A percentile compares a stretch with the other conserved stretches of the same genome.
Conservation (phyloP, 176 grass and related monocot species). For the Miscanthus lutarioriparius region DNA sequence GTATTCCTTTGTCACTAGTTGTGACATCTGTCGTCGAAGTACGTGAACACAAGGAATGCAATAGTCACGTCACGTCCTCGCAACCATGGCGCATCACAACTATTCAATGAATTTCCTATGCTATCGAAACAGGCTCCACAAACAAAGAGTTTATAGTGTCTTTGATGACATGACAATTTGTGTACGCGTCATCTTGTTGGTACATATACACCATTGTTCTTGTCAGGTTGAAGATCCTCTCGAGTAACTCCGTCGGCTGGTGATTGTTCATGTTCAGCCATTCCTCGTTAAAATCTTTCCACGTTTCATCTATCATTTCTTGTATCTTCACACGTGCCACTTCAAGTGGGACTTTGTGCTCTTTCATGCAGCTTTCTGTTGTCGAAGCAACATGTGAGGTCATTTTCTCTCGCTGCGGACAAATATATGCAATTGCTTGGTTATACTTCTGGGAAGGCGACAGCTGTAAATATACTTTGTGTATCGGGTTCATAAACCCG, state of each 20-base stretch:
- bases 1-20: too few species aligned
- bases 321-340: neutral
- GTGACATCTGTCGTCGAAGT: too few species aligned
- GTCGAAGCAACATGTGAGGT: constrained; percentile 1
- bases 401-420: neutral
- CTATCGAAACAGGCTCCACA: neutral
- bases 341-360: neutral
- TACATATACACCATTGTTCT: constrained; percentile 2
- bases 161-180: neutral
- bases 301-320: neutral
- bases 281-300: constrained; percentile 3
- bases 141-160: neutral
- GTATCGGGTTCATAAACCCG: too few species aligned
- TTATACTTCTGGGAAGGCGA: neutral
- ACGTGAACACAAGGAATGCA: too few species aligned
- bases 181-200: neutral
- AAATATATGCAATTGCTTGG: neutral
- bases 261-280: neutral
- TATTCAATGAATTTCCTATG: neutral
- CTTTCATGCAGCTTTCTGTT: neutral
- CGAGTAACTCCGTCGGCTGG: neutral
- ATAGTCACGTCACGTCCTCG: too few species aligned
- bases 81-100: too few species aligned
- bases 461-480: too few species aligned
- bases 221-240: constrained; percentile 4